phyloP scores from a whole-genome alignment of 2,329 filamentous ascomycete genomes.

The Aspergillus unguis region DNA sequence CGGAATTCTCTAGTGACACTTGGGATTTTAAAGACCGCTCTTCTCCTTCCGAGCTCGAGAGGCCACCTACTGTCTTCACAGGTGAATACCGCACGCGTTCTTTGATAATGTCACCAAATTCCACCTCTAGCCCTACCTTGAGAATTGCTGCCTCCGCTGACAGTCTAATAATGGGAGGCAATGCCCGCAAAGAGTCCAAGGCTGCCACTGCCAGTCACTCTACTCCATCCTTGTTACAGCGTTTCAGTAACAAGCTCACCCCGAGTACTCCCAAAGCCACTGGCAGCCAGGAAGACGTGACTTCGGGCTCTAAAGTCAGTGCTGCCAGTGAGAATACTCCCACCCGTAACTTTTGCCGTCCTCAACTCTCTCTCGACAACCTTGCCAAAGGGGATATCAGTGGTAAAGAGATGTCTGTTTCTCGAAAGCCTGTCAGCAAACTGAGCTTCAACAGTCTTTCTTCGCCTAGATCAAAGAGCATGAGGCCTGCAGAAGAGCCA shows the following conservation, averaged over 20 bases:
- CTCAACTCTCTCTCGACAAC: conserved; percentile 13
- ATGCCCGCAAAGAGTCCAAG: background rate
- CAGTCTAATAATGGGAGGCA: conserved; percentile 25
- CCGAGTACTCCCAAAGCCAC: background rate
- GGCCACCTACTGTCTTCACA: conserved; percentile 19
- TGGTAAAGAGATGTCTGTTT: conserved; percentile 13
- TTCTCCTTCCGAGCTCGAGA: conserved; percentile 33
- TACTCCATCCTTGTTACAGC: background rate
- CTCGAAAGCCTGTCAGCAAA: conserved; percentile 12
- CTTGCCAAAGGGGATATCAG: conserved; percentile 11
- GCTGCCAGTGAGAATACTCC: background rate
- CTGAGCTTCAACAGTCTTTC: conserved; percentile 9
- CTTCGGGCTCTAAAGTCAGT: background rate
- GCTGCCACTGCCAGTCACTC: conserved; percentile 1
- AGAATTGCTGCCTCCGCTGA: conserved; percentile 28
- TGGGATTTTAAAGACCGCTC: conserved; percentile 21
- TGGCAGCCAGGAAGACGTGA: background rate
- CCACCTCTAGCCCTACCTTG: conserved; percentile 22
- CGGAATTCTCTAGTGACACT: conserved; percentile 7
- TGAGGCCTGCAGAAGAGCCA: background rate
- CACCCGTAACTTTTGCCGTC: conserved; percentile 12
- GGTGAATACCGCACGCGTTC: conserved; percentile 23
- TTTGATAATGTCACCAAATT: conserved; percentile 6
- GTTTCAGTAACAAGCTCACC: background rate
- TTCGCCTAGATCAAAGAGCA: background rate